Percentiles rank a stretch among this genome's conserved stretches.
phyloP scores from a whole-genome alignment of 257 asterid genomes.

The Solanum bulbocastanum region DNA sequence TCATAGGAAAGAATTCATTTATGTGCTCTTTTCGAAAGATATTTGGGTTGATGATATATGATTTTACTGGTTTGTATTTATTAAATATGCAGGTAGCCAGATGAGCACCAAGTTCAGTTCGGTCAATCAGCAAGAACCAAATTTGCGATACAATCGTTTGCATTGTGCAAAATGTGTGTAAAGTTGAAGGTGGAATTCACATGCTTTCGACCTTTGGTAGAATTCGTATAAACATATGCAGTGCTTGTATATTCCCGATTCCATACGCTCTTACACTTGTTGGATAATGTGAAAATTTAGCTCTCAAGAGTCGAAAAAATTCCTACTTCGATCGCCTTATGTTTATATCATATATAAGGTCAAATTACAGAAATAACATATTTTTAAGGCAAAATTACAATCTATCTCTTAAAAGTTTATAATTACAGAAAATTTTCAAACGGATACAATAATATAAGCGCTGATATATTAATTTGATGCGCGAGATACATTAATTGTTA shows the following conservation, averaged over 20 bases:
- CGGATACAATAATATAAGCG: no score
- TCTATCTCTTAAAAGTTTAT: no score
- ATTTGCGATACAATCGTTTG: not conserved
- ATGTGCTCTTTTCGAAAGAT: not conserved
- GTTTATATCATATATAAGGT: not conserved
- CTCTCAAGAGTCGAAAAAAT: not conserved
- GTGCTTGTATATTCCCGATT: not conserved
- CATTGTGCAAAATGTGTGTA: not conserved
- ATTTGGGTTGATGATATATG: not conserved
- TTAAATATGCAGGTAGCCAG: slow-evolving; percentile 25
- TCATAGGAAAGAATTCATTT: not conserved
- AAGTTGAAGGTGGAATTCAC: not conserved
- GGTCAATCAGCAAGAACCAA: not conserved
- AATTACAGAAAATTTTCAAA: no score
- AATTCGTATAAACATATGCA: not conserved
- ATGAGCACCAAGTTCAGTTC: slow-evolving; percentile 4
- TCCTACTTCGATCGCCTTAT: not conserved
- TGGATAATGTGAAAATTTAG: not conserved
- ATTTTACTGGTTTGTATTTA: not conserved
- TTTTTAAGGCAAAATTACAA: no score
- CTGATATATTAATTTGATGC: no score
- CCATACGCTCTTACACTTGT: not conserved
- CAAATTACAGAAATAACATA: no score
- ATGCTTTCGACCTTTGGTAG: not conserved
- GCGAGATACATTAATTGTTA: no score